Conservation (phyloP, 345 rosid genomes). For the Noccaea bulbosa region DNA sequence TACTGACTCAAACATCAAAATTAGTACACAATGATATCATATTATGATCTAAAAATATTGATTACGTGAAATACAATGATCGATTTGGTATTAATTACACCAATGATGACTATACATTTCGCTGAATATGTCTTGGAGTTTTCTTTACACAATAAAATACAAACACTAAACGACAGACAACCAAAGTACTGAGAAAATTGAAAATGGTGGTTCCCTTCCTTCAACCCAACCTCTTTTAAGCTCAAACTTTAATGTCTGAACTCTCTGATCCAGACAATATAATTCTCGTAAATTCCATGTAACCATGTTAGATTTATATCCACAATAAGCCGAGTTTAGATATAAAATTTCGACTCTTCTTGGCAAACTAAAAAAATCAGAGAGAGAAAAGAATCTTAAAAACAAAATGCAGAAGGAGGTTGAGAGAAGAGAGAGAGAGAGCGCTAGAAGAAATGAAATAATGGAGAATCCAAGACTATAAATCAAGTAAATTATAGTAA, state of each 20-base stretch:
- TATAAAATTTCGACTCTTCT: conserved; percentile 10
- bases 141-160: conserved; percentile 15
- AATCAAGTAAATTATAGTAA: conserved; percentile 13
- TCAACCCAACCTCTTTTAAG: conserved; percentile 35
- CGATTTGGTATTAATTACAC: not conserved
- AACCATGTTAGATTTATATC: conserved; percentile 24
- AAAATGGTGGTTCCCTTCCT: conserved; percentile 40
- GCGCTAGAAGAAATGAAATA: conserved; percentile 15
- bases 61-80: too few species aligned
- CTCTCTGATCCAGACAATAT: conserved; percentile 5
- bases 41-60: too few species aligned
- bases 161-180: conserved; percentile 34
- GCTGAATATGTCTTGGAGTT: conserved; percentile 24
- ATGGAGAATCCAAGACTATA: conserved; percentile 37
- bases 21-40: not conserved
- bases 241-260: conserved; percentile 41
- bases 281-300: conserved; percentile 18
- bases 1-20: not conserved
- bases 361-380: conserved; percentile 10
- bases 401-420: conserved; percentile 11
- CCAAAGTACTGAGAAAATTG: conserved; percentile 33
- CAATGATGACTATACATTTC: conserved; percentile 13
- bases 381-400: conserved; percentile 31
- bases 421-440: conserved; percentile 23
- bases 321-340: conserved; percentile 1